A percentile compares a stretch with the other conserved stretches of the same genome.
These are phyloP conservation scores for Parafenestella ontariensis DNA, from an alignment of 2,329 filamentous ascomycete species.

Conservation along the genomic window DNA sequence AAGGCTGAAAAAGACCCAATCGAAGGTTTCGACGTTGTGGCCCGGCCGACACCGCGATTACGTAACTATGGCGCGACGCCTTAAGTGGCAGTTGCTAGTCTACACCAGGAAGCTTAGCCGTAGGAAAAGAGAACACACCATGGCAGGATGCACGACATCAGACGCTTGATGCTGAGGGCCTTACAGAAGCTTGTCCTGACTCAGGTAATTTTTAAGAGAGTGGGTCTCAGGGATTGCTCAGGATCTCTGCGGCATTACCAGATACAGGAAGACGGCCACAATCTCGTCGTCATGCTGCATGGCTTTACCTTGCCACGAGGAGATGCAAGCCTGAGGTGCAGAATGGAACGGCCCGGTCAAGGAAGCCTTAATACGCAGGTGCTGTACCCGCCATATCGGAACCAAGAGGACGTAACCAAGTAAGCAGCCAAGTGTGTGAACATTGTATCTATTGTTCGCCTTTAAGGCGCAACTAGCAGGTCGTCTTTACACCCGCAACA, in stretches of 20 bases:
- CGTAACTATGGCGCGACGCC: conserved; percentile 10
- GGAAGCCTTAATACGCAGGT: conserved; percentile 5
- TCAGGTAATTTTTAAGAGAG: not conserved
- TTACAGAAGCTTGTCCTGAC: not conserved
- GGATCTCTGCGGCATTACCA: conserved; percentile 3
- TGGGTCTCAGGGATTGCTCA: conserved; percentile 5
- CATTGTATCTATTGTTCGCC: conserved; percentile 31
- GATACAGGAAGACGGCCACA: not conserved
- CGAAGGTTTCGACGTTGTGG: conserved; percentile 9
- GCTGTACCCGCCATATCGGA: conserved; percentile 8
- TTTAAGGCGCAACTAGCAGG: conserved; percentile 19
- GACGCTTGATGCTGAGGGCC: conserved; percentile 3
- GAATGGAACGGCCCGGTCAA: conserved; percentile 17
- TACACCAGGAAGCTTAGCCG: conserved; percentile 17
- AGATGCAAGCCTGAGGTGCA: conserved; percentile 8
- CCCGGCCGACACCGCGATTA: conserved; percentile 5
- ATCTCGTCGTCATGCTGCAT: conserved; percentile 14
- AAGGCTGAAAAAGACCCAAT: conserved; percentile 18
- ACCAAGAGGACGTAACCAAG: not conserved
- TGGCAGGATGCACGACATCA: conserved; percentile 5
- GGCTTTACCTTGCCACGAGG: not conserved
- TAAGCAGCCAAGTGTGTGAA: conserved; percentile 11
- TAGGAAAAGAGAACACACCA: not conserved
- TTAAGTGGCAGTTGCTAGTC: conserved; percentile 11
- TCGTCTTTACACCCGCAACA: conserved; percentile 35